Evolutionary conservation across 805 yeast species (phyloP), one percentile per base, ranked within the genome.

Genomic region (Metschnikowia continentalis): DNA sequence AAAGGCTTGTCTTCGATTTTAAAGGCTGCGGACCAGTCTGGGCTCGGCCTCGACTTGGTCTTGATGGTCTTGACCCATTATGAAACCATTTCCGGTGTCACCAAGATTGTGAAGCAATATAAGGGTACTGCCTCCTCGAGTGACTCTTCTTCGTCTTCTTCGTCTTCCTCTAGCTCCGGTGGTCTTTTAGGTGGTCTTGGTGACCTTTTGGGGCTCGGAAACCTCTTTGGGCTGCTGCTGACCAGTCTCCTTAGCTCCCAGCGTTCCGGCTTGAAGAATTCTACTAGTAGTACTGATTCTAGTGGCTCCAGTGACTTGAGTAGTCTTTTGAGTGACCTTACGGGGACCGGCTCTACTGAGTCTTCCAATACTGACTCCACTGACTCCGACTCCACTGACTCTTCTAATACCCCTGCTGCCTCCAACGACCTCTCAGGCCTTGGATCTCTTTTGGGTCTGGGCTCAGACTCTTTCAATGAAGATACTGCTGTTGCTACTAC

Each of bases 21-120:
- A 39, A 36, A 35, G 22, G 59, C 65, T 4, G 65, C 64, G 22
- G 69, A 64, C 42, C 51, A 61, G 32, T 64, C 69, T 8, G 61
- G 62, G 7, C 58, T 66, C 42, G 63, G 62, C 3, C 58, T 64
- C 42, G 70, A 67, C 47, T 55, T 67, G 43, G 58, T 63, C 32
- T 49, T 58, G 51, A 35, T 56, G 50, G 35, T 61, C 26, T 57
- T 62, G 45, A 54, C 55, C 22, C 61, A 62, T 51, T 57, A 57
- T 46, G 57, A 56, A 35, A 43, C 53, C 17, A 49, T 58, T 23
- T 55, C 60, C 1, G 65, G 65, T 13, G 44, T 57, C 8, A 54
- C 54, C 4, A 46, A 47, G 8, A 52, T 61, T 26, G 49, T 54
- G 22, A 48, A 59, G 41, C 48, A 44, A 14, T 53, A 53, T 47